phyloP scores from a whole-genome alignment of 495 filamentous ascomycete species.

The Xylaria longipes region DNA sequence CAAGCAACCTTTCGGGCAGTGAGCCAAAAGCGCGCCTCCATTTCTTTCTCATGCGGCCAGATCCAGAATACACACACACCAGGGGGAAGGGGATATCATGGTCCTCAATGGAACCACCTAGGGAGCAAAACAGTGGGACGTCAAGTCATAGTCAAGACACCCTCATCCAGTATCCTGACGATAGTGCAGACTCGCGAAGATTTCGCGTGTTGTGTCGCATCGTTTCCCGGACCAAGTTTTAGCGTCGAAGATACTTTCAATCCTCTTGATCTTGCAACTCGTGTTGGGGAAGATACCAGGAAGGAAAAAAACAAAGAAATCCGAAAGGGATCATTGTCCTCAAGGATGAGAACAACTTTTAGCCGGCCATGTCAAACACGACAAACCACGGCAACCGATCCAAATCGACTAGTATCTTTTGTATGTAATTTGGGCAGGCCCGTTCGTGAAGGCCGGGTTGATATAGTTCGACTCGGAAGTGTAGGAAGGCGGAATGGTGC shows the following conservation, averaged over 20 bases:
- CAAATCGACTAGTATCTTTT: neutral
- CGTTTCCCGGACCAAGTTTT: neutral
- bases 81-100: neutral
- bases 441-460: neutral
- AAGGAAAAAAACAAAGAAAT: neutral
- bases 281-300: neutral
- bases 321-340: slow-evolving; percentile 2
- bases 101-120: neutral
- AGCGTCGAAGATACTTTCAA: neutral
- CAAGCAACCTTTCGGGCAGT: neutral
- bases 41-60: neutral
- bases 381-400: neutral
- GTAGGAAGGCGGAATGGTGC: slow-evolving; percentile 22
- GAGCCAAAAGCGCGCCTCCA: neutral
- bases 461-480: slow-evolving; percentile 6
- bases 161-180: neutral
- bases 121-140: neutral
- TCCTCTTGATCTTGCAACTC: neutral
- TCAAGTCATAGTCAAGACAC: neutral
- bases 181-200: neutral
- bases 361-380: neutral
- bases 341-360: neutral
- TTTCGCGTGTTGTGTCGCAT: neutral
- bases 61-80: too few species aligned
- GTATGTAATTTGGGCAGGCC: neutral